Evolutionary conservation across 1,284 basidiomycete species (phyloP), one percentile per base, ranked within the genome.

Genomic region (Sanghuangporus weigelae): DNA sequence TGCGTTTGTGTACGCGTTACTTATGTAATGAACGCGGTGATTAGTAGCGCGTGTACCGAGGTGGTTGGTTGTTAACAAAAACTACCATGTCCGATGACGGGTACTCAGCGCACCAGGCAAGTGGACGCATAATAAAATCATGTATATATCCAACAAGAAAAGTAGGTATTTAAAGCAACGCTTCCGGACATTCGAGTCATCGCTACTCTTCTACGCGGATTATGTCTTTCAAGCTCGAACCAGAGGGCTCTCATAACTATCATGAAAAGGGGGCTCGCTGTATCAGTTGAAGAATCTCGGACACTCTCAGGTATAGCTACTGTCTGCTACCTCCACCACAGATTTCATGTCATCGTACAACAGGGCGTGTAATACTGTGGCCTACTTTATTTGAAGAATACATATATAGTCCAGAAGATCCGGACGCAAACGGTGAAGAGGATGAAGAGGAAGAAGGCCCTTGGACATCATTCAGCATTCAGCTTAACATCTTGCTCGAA

Each of bases 331-430:
- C 16, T 6, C 7, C 48, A 49, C 42, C 26, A 1, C 5, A 23
- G 31, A 26, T 23, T 51, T 36, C 26, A 16, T 14, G 38, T 4
- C 8, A 60, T n/a, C n/a, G 7, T 39, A 31, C 36, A 35, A 5
- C 68, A 80, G 82, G 80, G n/a, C 77, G 77, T 39, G 81, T 81
- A 11, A 84, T 79, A 71, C 75, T 84, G 59, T 75, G 76, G 3
- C 69, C 73, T 21, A 72, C 72, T 56, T 71, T 82, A 31, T 84
- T 84, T 70, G 70, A 76, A 8, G 71, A 73, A 12, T 84, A 76
- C 69, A 60, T 63, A 1, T 83, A 75, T 69, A 70, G 71, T 35
- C 73, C 73, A 1, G 60, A 60, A 42, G 54, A 65, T 26, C 44
- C 62, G 2, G 60, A 57, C 26, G 39, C 55, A 48, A 66, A 66